Conservation (phyloP, 176 grass and related monocot genomes). For the Lolium multiflorum region DNA sequence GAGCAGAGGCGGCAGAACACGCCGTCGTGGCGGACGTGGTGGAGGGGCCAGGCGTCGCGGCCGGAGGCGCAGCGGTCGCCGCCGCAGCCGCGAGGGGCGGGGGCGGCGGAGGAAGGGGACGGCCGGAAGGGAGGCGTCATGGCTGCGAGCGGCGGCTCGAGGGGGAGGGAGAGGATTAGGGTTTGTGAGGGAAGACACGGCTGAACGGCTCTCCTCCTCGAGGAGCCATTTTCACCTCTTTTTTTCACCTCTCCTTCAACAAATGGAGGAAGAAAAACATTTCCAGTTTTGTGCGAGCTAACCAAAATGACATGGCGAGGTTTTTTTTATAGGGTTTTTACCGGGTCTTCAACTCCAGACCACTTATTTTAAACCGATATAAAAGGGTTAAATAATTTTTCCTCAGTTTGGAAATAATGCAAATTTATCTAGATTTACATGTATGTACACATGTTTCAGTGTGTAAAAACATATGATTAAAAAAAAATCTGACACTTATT, state of each 20-base stretch:
- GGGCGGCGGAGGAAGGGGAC: neutral
- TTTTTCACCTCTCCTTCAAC: neutral
- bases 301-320: no score
- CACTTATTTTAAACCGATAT: no score
- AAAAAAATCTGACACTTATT: no score
- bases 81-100: conserved; percentile 59
- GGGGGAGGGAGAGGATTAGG: conserved; percentile 48
- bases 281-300: no score
- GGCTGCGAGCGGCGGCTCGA: conserved; percentile 39
- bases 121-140: conserved; percentile 46
- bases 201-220: conserved; percentile 54
- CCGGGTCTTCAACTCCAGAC: no score
- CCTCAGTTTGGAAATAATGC: no score
- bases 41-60: conserved; percentile 88
- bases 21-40: conserved; percentile 79
- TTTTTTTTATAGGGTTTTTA: no score
- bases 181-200: conserved; percentile 38
- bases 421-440: no score
- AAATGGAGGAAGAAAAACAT: neutral
- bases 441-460: no score
- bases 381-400: no score
- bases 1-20: conserved; percentile 89
- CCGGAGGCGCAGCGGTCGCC: conserved; percentile 64
- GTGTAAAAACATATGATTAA: no score
- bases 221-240: neutral